Evolutionary conservation across 2,329 filamentous ascomycete genomes (phyloP).

Genomic region (Stemphylium vesicarium): DNA sequence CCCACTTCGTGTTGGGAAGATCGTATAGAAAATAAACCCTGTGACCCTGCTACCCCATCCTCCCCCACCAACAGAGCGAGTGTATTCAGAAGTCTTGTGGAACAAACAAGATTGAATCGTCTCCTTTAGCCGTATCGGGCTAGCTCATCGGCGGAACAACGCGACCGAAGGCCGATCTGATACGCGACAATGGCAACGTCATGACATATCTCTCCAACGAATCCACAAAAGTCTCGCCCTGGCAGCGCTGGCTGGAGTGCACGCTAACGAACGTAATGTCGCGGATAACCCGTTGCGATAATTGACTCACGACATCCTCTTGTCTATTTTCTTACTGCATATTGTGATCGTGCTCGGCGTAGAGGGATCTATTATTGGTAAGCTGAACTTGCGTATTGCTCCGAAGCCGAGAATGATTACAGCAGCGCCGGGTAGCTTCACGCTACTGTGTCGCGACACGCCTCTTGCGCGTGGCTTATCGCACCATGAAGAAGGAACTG

Average conservation of each 20-base stretch:
- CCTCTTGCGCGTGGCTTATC: not conserved
- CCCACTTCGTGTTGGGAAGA: no score
- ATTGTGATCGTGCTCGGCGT: slow-evolving; percentile 5
- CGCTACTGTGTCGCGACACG: not conserved
- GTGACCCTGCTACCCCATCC: no score
- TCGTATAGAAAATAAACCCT: no score
- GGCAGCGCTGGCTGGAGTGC: not conserved
- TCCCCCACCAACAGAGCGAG: no score
- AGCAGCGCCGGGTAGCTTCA: slow-evolving; percentile 3
- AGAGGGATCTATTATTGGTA: slow-evolving; percentile 28
- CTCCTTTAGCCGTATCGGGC: no score
- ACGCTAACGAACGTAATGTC: slow-evolving; percentile 25
- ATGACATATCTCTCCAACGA: slow-evolving; percentile 14
- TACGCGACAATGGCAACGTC: slow-evolving; percentile 21
- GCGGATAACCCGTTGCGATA: slow-evolving; percentile 14
- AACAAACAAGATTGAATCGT: no score
- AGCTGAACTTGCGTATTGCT: slow-evolving; percentile 20
- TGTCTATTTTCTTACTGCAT: not conserved
- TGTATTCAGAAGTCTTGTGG: no score
- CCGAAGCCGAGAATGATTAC: slow-evolving; percentile 19
- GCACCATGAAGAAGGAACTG: slow-evolving; percentile 9
- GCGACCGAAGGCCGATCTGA: slow-evolving; percentile 1
- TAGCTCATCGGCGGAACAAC: no score
- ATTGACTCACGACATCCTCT: not conserved
- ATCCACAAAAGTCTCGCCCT: slow-evolving; percentile 8